Evolutionary conservation across 140 eudicot genomes (phyloP), one percentile per base, ranked within the genome.

Genomic region (Cichorium intybus): DNA sequence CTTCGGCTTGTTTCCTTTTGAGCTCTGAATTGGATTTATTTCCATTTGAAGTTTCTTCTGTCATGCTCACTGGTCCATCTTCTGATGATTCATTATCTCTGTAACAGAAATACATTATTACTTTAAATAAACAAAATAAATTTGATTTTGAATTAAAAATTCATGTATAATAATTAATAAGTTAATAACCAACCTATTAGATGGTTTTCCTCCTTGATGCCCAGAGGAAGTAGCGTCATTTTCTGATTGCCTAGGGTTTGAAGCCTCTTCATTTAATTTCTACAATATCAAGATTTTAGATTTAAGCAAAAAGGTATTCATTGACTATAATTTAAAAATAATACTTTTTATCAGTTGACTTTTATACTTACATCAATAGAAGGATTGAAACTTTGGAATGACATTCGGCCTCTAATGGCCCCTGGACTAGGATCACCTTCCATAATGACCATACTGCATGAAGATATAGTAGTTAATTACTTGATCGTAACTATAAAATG

Each of bases 341-440:
- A 57, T n/a, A 27, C 7, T 23, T 26, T 20, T 68, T 59, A 56
- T 33, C 49, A 54, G 26, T 50, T 41, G 14, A 60, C 46, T 75
- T 33, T 45, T 75, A 56, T 78, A 76, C 97, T 87, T 87, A 92
- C 98, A 92, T 92, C 95, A 28, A 92, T 79, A 52, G 83, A 66
- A 50, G 97, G 97, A 74, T 88, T 93, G 63, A 85, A 93, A 71
- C 82, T 86, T 70, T 73, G 81, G 82, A 93, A 88, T 21, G 97
- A 93, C 97, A 85, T 85, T 16, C 97, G 95, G 35, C 99, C 99
- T 76, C 79, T 85, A 41, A 72, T 47, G 12, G 88, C 89, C 51
- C 82, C 95, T 16, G 97, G 99, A 29, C 71, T 85, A 51, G 97
- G 97, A 81, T 93, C 99, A 9, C 97, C 97, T 86, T 93, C 99